Evolutionary conservation across 257 asterid species (phyloP).

Genomic region (Schizonepeta tenuifolia): DNA sequence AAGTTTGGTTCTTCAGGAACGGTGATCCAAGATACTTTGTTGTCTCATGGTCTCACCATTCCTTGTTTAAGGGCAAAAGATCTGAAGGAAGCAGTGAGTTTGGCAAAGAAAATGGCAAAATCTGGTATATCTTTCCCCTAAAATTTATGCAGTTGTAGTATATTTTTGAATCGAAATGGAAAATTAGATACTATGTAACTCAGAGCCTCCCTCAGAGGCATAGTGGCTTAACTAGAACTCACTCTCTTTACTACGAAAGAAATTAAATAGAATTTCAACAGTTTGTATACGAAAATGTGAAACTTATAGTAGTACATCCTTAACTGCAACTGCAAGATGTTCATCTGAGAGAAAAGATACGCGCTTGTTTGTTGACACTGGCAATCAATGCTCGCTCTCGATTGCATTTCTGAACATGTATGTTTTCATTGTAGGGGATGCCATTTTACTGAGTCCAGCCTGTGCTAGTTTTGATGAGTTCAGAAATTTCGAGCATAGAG

Average conservation of each 20-base stretch:
- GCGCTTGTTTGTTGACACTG: background rate
- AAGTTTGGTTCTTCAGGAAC: conserved; percentile 49
- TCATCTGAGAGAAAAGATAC: too few relatives aligned
- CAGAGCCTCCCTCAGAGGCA: too few relatives aligned
- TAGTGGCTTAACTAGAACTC: background rate
- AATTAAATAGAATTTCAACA: background rate
- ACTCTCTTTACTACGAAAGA: background rate
- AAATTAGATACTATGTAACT: background rate
- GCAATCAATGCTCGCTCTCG: background rate
- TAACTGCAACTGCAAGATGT: too few relatives aligned
- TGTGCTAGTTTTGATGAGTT: conserved; percentile 56
- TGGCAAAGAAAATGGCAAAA: conserved; percentile 42
- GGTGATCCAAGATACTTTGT: conserved; percentile 40
- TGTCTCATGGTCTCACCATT: conserved; percentile 37
- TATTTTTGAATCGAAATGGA: background rate
- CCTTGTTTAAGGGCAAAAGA: conserved; percentile 40
- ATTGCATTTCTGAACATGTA: background rate
- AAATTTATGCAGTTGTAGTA: background rate
- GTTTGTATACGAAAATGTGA: background rate
- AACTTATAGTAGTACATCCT: too few relatives aligned
- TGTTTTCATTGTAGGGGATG: conserved; percentile 37
- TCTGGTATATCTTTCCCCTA: conserved; percentile 24
- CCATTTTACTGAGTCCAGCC: conserved; percentile 43
- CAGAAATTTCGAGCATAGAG: conserved; percentile 46
- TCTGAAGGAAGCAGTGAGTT: conserved; percentile 36